These are phyloP conservation scores for Syncephalis plumigaleata DNA, from an alignment of 371 early-diverging fungal species.

Conservation along the genomic window DNA sequence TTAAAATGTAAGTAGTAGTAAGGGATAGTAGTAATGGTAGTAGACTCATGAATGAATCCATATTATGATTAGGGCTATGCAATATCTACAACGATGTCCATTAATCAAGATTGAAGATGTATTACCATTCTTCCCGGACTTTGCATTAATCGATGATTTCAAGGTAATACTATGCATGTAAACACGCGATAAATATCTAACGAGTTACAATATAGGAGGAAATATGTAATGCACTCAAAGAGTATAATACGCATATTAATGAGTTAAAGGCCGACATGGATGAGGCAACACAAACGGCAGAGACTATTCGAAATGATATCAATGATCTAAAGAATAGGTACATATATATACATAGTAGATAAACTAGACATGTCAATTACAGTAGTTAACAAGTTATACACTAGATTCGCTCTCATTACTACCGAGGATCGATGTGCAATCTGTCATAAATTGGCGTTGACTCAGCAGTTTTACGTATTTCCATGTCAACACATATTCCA, in stretches of 20 bases:
- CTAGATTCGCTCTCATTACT: constrained; percentile 57
- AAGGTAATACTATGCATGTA: constrained; percentile 36
- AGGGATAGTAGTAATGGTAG: background rate
- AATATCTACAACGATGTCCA: constrained; percentile 55
- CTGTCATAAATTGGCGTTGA: constrained; percentile 58
- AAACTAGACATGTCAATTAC: background rate
- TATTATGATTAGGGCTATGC: constrained; percentile 43
- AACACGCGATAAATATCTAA: background rate
- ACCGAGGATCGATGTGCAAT: constrained; percentile 63
- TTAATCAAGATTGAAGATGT: constrained; percentile 87
- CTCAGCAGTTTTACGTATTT: constrained; percentile 80
- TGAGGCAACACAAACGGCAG: constrained; percentile 69
- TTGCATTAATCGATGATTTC: constrained; percentile 85
- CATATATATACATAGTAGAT: too few species aligned
- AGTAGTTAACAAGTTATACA: background rate
- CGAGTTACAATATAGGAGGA: constrained; percentile 36
- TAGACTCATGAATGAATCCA: background rate
- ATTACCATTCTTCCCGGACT: constrained; percentile 88
- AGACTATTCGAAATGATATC: constrained; percentile 68
- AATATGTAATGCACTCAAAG: constrained; percentile 65
- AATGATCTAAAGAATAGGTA: constrained; percentile 47
- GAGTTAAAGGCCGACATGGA: constrained; percentile 75
- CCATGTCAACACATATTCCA: constrained; percentile 93
- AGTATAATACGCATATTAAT: constrained; percentile 65
- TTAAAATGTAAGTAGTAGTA: constrained; percentile 43